Base-by-base conservation (phyloP, 805 yeast genomes). In the Suhomyces sp. region DNA sequence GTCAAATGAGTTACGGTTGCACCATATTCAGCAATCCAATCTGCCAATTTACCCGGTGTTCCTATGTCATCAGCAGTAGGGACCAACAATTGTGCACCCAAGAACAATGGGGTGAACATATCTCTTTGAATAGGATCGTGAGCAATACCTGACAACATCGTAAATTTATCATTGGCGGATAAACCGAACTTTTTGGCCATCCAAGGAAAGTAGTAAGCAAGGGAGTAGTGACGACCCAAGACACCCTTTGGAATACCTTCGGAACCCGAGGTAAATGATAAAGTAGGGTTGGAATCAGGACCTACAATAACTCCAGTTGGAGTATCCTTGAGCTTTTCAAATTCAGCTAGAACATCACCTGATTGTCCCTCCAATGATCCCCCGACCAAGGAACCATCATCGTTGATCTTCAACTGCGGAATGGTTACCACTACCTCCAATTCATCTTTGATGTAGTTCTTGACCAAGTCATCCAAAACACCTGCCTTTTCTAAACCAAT, bases 241-340 rank as follows among this genome's bases (percentile, higher is more conserved):
- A 93, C 99, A 70, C 99, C 99, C 65, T 93, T 93, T 49, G 99
- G 99, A 45, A 91, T 72, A 60, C 99, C 99, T 63, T 93, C 99
- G 5, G 96, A 86, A 20, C 99, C 99, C 14, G 96, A 86, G 5
- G 99, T 93, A 66, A 93, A 93, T 0, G 96, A 85, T 35, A 93
- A 71, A 6, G 99, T 93, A 32, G 99, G 99, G 53, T 91, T 91
- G 25, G 93, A 83, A 59, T 93, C 99, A 3, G 99, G 99, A 1
- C 98, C 98, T 23, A 93, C 98, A 27, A 81, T 64, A 7, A 93
- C 93, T 25, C 96, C 96, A 1, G 96, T 83, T 36, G 88, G 76
- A 22, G 72, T 60, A 35, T 72, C 69, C 44, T 71, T 74, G 47
- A 60, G 69, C 31, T 63, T 53, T 34, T 68, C 65, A 43, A 70